Evolutionary conservation across 768 basidiomycete species (phyloP), one percentile per base, ranked within the genome.

Genomic region (Floccularia luteovirens): DNA sequence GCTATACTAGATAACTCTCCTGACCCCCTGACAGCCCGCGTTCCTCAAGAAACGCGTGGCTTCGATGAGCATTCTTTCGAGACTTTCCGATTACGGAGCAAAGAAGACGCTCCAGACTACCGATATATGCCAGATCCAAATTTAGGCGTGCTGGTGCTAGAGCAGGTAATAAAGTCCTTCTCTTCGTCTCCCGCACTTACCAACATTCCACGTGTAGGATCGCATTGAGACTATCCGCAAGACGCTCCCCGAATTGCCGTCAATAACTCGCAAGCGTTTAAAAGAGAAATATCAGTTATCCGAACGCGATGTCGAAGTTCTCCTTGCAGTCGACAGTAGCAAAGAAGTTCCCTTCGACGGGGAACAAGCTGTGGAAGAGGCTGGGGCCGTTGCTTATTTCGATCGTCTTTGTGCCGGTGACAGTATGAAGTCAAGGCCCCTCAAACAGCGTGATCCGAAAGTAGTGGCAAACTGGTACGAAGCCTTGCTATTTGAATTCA

Each of bases 61-160:
- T 91, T 92, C 51, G 79, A 97, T 57, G 88, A 92, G 51, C 63
- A 79, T 43, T 77, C 70, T 2, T 82, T 82, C 23, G 74, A 85
- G 55, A 98, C 96, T 0, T 92, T 79, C 60, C 73, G 68, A 23
- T 61, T 98, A 30, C 72, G 96, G 30, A 80, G 77, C 33, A 98
- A 99, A 60, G 96, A 96, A 51, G 87, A 92, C 49, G 84, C 91
- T 0, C 90, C 88, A 1, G 96, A 99, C 57, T 99, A 98, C 57
- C 76, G 88, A 13, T 98, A 97, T 63, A 94, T 99, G 90, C 96
- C 96, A 0, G 96, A 99, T 56, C 82, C 90, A 0, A 97, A 98
- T 56, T 62, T 98, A 1, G 90, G 91, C 0, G 74, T 80, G 0
- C 62, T 97, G 4, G 53, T 76, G 23, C 52, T 87, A 5, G 70